Evolutionary conservation across 164 flowering plant genomes (phyloP).

Genomic region (Macadamia integrifolia): DNA sequence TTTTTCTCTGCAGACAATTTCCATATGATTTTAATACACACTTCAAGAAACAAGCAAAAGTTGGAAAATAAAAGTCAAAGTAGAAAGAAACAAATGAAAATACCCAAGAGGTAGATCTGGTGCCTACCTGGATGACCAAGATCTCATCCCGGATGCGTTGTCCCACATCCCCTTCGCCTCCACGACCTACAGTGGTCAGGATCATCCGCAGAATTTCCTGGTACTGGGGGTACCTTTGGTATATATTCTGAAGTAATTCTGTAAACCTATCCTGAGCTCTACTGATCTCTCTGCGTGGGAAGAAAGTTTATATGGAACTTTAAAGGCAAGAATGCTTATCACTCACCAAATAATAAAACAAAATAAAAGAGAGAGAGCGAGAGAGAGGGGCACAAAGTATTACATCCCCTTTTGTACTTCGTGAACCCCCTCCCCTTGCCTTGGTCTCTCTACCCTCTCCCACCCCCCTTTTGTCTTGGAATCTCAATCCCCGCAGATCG

Average conservation of each 20-base stretch:
- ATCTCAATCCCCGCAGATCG: too few relatives aligned
- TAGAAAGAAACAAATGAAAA: neutral
- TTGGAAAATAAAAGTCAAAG: neutral
- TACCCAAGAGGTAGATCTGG: neutral
- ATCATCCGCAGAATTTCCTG: slow-evolving; percentile 81
- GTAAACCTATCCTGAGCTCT: slow-evolving; percentile 93
- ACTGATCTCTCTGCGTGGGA: slow-evolving; percentile 79
- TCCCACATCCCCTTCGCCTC: slow-evolving; percentile 99
- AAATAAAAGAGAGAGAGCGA: neutral
- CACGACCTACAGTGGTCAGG: slow-evolving; percentile 95
- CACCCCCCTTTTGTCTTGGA: too few relatives aligned
- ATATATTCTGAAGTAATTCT: slow-evolving; percentile 69
- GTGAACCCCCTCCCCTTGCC: too few relatives aligned
- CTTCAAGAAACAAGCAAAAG: neutral
- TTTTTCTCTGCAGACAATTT: slow-evolving; percentile 63
- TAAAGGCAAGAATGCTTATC: neutral
- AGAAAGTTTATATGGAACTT: neutral
- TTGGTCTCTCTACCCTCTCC: too few relatives aligned
- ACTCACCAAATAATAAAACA: neutral
- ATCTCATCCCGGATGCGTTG: slow-evolving; percentile 98
- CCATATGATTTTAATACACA: neutral
- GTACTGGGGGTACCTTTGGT: slow-evolving; percentile 51
- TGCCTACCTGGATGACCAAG: slow-evolving; percentile 78
- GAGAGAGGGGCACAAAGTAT: neutral
- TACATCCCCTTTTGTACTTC: too few relatives aligned